Evolutionary conservation across 2,329 filamentous ascomycete genomes (phyloP).

Genomic region (Penicillium polonicum): DNA sequence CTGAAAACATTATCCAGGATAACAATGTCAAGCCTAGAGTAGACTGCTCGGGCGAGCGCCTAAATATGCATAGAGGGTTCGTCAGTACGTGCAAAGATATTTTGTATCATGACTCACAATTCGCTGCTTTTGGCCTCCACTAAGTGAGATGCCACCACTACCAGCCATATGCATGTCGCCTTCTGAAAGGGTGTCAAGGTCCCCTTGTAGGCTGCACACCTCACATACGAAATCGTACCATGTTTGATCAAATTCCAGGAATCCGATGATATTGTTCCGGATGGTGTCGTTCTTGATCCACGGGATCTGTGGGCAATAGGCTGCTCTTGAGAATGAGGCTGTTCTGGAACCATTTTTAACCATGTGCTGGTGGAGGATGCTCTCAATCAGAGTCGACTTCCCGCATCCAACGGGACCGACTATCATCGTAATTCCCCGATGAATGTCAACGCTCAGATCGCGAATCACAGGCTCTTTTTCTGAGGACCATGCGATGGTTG

Average conservation of each 20-base stretch:
- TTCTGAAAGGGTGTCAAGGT: constrained; percentile 24
- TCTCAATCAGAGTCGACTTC: constrained; percentile 13
- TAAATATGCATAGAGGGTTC: neutral
- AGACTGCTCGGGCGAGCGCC: constrained; percentile 11
- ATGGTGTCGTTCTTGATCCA: constrained; percentile 87
- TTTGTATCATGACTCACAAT: neutral
- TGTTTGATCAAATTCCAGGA: constrained; percentile 51
- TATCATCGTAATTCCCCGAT: constrained; percentile 5
- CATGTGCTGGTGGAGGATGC: constrained; percentile 5
- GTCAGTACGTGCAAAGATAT: neutral
- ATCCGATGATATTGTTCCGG: constrained; percentile 77
- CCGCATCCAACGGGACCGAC: constrained; percentile 15
- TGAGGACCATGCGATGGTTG: neutral
- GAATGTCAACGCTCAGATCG: neutral
- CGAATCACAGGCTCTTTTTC: neutral
- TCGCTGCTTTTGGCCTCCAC: constrained; percentile 47
- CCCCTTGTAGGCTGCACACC: constrained; percentile 24
- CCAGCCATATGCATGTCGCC: constrained; percentile 41
- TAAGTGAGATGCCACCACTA: constrained; percentile 44
- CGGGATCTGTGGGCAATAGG: constrained; percentile 74
- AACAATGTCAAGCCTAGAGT: constrained; percentile 4
- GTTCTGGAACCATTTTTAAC: neutral
- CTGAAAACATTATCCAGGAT: constrained; percentile 11
- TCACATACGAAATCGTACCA: constrained; percentile 21
- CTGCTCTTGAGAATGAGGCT: neutral